Conservation (phyloP, 139 green algal species). For the Nannochloris sp. region DNA sequence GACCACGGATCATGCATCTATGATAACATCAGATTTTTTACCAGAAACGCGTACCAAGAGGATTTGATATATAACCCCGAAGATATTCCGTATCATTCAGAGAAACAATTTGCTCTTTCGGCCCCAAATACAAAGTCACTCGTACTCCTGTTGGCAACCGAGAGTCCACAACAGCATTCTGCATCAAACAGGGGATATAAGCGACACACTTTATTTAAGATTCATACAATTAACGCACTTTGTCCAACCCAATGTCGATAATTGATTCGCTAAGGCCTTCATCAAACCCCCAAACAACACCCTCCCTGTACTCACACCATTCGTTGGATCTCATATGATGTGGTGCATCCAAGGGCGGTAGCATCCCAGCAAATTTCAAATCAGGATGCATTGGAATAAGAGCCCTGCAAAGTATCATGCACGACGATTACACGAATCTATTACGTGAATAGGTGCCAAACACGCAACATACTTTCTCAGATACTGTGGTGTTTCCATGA, state of each 20-base stretch:
- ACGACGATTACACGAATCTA: slow-evolving; percentile 1
- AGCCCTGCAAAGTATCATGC: slow-evolving; percentile 26
- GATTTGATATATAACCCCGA: slow-evolving; percentile 30
- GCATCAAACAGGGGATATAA: slow-evolving; percentile 6
- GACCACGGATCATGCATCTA: background rate
- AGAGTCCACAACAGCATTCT: slow-evolving; percentile 26
- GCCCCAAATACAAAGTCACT: slow-evolving; percentile 56
- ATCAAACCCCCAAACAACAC: slow-evolving; percentile 46
- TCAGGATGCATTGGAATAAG: slow-evolving; percentile 58
- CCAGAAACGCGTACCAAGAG: background rate
- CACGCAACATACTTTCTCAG: slow-evolving; percentile 47
- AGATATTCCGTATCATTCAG: slow-evolving; percentile 44
- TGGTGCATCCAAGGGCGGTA: slow-evolving; percentile 75
- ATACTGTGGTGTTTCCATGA: slow-evolving; percentile 82
- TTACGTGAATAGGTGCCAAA: background rate
- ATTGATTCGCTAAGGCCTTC: slow-evolving; percentile 32
- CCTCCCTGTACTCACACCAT: slow-evolving; percentile 78
- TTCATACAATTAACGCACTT: slow-evolving; percentile 14
- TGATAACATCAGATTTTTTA: background rate
- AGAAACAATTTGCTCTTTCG: slow-evolving; percentile 18
- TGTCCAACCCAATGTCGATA: slow-evolving; percentile 71
- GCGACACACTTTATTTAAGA: slow-evolving; percentile 19
- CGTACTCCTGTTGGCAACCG: slow-evolving; percentile 23
- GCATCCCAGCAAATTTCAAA: slow-evolving; percentile 43
- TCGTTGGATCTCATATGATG: slow-evolving; percentile 75